A percentile compares a stretch with the other conserved stretches of the same genome.
Evolutionary conservation across 148 eudicot genomes (phyloP).

Genomic region (Dysphania ambrosioides): DNA sequence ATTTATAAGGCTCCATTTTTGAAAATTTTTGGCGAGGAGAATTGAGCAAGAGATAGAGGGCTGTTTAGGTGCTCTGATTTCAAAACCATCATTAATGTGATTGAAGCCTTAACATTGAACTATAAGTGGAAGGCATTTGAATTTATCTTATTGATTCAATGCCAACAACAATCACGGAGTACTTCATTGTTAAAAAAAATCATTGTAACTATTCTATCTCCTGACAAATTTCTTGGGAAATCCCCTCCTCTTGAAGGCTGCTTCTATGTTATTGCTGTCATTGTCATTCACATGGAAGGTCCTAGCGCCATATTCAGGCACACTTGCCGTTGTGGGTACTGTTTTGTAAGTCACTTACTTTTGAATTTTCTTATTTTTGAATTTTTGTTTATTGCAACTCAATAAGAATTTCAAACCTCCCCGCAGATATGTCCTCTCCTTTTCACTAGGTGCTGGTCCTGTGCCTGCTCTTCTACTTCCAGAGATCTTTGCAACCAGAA

Average conservation of each 20-base stretch:
- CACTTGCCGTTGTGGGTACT: constrained; percentile 88
- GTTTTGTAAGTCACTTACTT: constrained; percentile 64
- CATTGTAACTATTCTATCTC: background rate
- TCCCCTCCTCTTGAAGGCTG: constrained; percentile 75
- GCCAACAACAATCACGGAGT: too few species aligned
- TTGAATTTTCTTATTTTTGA: background rate
- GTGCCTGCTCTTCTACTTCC: constrained; percentile 98
- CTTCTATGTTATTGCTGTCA: constrained; percentile 90
- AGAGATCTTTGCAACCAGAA: constrained; percentile 93
- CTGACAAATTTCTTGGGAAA: constrained; percentile 15
- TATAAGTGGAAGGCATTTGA: constrained; percentile 1
- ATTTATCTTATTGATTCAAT: background rate
- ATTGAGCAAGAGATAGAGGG: background rate
- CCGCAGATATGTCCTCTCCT: constrained; percentile 80
- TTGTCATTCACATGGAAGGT: constrained; percentile 73
- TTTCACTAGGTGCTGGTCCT: constrained; percentile 97
- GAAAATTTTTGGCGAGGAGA: background rate
- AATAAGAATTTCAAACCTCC: background rate
- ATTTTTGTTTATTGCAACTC: background rate
- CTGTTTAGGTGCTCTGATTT: too few species aligned
- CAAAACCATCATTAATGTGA: too few species aligned
- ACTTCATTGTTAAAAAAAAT: background rate
- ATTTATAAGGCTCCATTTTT: background rate
- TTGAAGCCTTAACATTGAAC: background rate
- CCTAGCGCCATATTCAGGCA: constrained; percentile 90